Percentiles rank a stretch among this genome's conserved stretches.
Evolutionary conservation across 2,329 filamentous ascomycete species (phyloP).

Genomic region (Colletotrichum horii): DNA sequence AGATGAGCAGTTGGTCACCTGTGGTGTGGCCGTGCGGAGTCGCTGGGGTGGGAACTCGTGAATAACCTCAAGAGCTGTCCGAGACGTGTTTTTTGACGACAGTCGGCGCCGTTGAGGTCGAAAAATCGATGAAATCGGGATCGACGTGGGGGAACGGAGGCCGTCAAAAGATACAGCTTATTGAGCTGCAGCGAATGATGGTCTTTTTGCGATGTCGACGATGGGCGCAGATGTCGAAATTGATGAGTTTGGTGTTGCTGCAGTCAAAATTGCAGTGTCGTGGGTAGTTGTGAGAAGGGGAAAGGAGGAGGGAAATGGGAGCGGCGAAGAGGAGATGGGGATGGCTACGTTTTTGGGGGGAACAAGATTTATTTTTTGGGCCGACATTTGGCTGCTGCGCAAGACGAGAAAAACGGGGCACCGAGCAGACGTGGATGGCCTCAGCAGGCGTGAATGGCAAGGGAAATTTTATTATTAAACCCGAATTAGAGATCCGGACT

Average conservation of each 20-base stretch:
- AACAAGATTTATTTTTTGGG: constrained; percentile 48
- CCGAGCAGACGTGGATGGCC: constrained; percentile 28
- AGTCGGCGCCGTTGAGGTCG: constrained; percentile 1
- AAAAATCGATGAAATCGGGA: constrained; percentile 27
- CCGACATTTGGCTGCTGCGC: constrained; percentile 35
- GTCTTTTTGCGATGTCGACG: constrained; percentile 37
- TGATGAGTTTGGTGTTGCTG: constrained; percentile 41
- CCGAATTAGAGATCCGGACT: constrained; percentile 23
- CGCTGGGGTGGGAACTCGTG: constrained; percentile 19
- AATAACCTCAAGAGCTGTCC: constrained; percentile 26
- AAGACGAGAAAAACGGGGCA: constrained; percentile 54
- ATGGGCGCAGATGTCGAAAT: constrained; percentile 34
- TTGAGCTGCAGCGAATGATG: constrained; percentile 37
- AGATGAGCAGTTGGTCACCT: constrained; percentile 19
- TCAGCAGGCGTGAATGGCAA: constrained; percentile 27
- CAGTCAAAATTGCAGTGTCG: constrained; percentile 40
- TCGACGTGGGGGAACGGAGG: constrained; percentile 25
- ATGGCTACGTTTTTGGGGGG: constrained; percentile 57
- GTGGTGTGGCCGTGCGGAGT: constrained; percentile 23
- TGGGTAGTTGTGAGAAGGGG: constrained; percentile 33
- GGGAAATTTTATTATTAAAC: constrained; percentile 41
- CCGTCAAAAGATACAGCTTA: constrained; percentile 32
- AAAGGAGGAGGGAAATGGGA: constrained; percentile 29
- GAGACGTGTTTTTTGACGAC: constrained; percentile 19
- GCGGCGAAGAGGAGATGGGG: constrained; percentile 44